Evolutionary conservation across 129 eudicot species (phyloP), one percentile per base, ranked within the genome.

Genomic region (Flaveria brownii): DNA sequence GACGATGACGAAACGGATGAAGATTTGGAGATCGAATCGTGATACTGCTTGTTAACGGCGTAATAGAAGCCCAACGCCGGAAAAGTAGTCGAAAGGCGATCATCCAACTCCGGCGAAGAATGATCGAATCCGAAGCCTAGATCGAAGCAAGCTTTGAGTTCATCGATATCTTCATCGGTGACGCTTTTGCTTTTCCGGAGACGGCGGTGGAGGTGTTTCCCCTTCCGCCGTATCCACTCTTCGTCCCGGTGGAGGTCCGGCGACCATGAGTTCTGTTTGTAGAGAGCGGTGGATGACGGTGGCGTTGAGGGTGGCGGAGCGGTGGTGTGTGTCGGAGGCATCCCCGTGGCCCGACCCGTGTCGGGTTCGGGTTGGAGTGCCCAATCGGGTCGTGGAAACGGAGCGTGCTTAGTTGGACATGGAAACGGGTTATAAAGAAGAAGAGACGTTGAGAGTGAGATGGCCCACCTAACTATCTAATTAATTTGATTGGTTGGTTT

Each of bases 211-310:
- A 39, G 61, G 25, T 85, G 80, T 9, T 75, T 78, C 9, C 81
- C 88, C 72, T 90, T 87, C 70, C 91, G 87, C 52, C 88, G 62
- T 3, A 60, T 76, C 97, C 97, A 91, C 23, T 88, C 92, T 85
- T 91, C 97, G 65, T 91, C 90, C 22, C 97, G 87, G 85, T 60
- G 83, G 7, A 84, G 22, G 79, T 91, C 91, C 41, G 91, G 91
- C 4, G 93, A 91, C 93, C 93, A 91, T n/a, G 97, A 88, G 2
- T 84, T 91, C 28, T 91, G 97, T 68, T 88, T 91, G 81, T 68
- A 81, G 22, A 91, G 83, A 9, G 82, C 6, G 41, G 41, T 36
- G 41, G 41, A 73, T 47, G 85, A 74, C 61, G 80, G 41, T 13
- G 78, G 49, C 67, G 66, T 45, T 33, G 75, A 25, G 66, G 78